Evolutionary conservation across 148 eudicot genomes (phyloP).

Genomic region (Camellia sinensis): DNA sequence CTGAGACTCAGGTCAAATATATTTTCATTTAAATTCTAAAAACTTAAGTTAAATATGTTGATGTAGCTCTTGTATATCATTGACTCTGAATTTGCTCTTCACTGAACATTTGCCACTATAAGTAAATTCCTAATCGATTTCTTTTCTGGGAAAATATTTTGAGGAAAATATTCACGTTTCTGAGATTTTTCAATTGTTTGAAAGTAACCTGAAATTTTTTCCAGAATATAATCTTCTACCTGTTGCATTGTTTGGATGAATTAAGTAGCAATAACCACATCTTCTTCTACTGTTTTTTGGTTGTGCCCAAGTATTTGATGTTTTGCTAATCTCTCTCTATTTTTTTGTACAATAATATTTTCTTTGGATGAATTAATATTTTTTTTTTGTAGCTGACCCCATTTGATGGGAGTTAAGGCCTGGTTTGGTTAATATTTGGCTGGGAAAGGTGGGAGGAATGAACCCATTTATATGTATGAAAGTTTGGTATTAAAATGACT

Average conservation of each 20-base stretch:
- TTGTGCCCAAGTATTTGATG: background rate
- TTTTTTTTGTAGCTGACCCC: background rate
- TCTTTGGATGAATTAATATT: background rate
- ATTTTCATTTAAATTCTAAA: background rate
- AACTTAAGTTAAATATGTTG: background rate
- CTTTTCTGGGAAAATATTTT: background rate
- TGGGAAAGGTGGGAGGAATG: background rate
- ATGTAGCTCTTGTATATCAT: background rate
- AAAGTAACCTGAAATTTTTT: background rate
- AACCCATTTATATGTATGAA: background rate
- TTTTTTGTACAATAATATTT: background rate
- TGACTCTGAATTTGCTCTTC: background rate
- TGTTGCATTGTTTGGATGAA: background rate
- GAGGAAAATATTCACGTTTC: background rate
- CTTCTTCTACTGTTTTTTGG: background rate
- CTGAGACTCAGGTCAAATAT: constrained; percentile 53
- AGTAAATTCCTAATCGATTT: background rate
- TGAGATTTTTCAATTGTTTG: background rate
- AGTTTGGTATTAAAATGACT: background rate
- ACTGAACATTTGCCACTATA: background rate
- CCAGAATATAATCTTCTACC: background rate
- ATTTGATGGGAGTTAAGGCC: no score
- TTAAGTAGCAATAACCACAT: background rate
- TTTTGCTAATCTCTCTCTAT: background rate
- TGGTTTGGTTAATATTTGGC: background rate